Evolutionary conservation across 129 eudicot species (phyloP).

Genomic region (Chrysanthemum lavandulifolium): DNA sequence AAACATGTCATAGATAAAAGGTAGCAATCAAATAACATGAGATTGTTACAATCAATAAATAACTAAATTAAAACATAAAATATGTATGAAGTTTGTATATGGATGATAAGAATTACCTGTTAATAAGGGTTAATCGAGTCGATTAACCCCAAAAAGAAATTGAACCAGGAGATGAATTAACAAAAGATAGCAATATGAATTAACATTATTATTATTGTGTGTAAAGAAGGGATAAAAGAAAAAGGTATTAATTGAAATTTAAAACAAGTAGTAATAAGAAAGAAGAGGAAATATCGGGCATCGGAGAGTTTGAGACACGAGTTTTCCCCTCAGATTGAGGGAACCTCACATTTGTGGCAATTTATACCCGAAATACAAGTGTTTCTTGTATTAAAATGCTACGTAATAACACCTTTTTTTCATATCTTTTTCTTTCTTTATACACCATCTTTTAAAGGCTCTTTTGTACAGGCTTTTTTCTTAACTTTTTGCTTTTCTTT

Average conservation of each 20-base stretch:
- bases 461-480: too few species aligned
- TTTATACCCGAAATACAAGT: too few species aligned
- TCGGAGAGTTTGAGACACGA: slow-evolving; percentile 23
- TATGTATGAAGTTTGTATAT: neutral
- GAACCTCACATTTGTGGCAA: slow-evolving; percentile 30
- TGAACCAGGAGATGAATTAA: neutral
- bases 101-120: slow-evolving; percentile 21
- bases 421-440: too few species aligned
- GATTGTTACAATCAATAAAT: neutral
- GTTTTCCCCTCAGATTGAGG: slow-evolving; percentile 25
- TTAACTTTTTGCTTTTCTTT: too few species aligned
- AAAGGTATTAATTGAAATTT: slow-evolving; percentile 23
- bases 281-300: slow-evolving; percentile 28
- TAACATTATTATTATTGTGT: neutral
- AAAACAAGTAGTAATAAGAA: slow-evolving; percentile 29
- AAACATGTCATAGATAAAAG: neutral
- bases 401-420: too few species aligned
- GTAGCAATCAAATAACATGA: neutral
- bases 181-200: neutral
- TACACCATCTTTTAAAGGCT: too few species aligned
- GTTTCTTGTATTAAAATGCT: too few species aligned
- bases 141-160: slow-evolving; percentile 23
- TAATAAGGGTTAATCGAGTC: slow-evolving; percentile 20
- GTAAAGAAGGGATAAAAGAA: slow-evolving; percentile 21
- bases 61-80: neutral